Evolutionary conservation across 148 eudicot species (phyloP), one percentile per base, ranked within the genome.

Genomic region (Linanthus parryae): DNA sequence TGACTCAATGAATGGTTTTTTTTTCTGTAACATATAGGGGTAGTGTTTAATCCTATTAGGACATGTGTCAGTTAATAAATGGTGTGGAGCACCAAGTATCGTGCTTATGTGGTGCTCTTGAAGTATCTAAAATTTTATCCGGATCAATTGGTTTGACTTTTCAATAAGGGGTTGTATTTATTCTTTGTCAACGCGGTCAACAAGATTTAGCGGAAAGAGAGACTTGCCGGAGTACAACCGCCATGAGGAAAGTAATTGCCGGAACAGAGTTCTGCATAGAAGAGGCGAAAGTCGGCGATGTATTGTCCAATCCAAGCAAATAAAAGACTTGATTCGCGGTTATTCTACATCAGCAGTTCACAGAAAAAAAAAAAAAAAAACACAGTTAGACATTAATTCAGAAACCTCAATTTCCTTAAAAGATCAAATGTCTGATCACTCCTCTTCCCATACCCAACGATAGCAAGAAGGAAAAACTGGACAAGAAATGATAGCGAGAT

Each of bases 221-320:
- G 30, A 1, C 55, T 62, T 75, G 64, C 99, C 99, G 63, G 77
- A 94, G 85, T 13, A 74, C 1, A 27, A 58, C 88, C 14, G 99
- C 99, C 99, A 94, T 84, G 68, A 94, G 86, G 55, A 94, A 94
- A 30, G 99, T 94, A 20, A 94, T 87, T 57, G 99, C 99, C 1
- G 99, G 99, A 36, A 94, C 99, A 6, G 96, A 94, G 63, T 94
- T 94, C 57, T 94, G 99, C 21, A 94, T 90, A 0, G 99, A 94
- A 0, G 99, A 94, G 5, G 99, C 99, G 39, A 94, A 94, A 41
- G 99, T 94, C n/a, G 99, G 99, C 1, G 99, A 82, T 22, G 99
- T 94, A 67, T 88, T 61, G 64, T 94, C 99, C 57, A 94, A 67
- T 18, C 99, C 99, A 77, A 94, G 68, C 84, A 94, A 69, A 70